phyloP scores from a whole-genome alignment of 306 rosid genomes.

The Ammopiptanthus mongolicus region DNA sequence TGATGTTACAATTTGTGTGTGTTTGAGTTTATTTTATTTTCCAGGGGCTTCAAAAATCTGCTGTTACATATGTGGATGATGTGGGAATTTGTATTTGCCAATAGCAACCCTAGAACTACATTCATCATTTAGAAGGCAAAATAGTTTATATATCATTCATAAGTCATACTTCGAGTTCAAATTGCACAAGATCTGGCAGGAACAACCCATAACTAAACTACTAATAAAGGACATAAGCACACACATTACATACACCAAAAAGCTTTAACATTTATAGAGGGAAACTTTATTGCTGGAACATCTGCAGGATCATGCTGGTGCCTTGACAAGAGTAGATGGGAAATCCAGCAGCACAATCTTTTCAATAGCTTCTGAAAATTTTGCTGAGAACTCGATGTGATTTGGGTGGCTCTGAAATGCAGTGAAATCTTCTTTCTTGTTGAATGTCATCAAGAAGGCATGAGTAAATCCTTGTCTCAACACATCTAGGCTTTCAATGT shows the following conservation, averaged over 20 bases:
- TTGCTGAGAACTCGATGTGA: slow-evolving; percentile 70
- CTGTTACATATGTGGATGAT: neutral
- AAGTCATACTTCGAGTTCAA: slow-evolving; percentile 13
- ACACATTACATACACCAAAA: neutral
- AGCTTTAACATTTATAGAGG: neutral
- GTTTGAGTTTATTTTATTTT: neutral
- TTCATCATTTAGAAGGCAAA: neutral
- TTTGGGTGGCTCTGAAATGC: slow-evolving; percentile 69
- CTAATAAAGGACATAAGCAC: neutral
- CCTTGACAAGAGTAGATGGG: slow-evolving; percentile 60
- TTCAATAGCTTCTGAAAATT: slow-evolving; percentile 74
- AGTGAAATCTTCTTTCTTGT: slow-evolving; percentile 64
- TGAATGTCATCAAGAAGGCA: slow-evolving; percentile 77
- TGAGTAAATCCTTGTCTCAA: slow-evolving; percentile 89
- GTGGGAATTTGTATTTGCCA: neutral
- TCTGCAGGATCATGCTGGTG: slow-evolving; percentile 26
- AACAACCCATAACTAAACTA: slow-evolving; percentile 6
- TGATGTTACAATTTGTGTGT: no score
- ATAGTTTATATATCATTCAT: neutral
- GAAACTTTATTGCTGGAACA: neutral
- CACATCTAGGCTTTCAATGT: slow-evolving; percentile 66
- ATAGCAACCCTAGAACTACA: neutral
- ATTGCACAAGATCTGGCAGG: neutral
- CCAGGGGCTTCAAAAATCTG: neutral
- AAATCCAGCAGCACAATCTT: slow-evolving; percentile 86